Percentiles rank a stretch among this genome's conserved stretches.
These are phyloP conservation scores for Euphorbia peplus DNA, from an alignment of 345 rosid genomes.

Conservation along the genomic window DNA sequence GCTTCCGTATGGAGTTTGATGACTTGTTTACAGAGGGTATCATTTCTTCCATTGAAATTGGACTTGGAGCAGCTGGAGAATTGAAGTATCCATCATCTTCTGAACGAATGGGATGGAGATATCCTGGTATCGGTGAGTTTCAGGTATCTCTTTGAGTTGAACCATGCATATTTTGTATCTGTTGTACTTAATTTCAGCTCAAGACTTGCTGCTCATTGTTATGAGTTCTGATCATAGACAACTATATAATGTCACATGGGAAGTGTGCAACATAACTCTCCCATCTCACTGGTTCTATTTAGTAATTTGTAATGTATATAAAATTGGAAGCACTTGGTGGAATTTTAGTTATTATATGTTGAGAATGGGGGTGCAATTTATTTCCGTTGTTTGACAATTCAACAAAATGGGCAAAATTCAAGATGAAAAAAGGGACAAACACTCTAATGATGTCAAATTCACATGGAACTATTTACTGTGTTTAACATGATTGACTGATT, in stretches of 20 bases:
- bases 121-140: slow-evolving; percentile 97
- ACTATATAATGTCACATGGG: background rate
- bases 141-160: slow-evolving; percentile 62
- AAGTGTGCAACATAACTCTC: background rate
- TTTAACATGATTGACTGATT: too few relatives aligned
- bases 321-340: slow-evolving; percentile 1
- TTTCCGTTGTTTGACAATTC: too few relatives aligned
- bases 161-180: background rate
- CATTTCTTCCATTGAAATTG: slow-evolving; percentile 75
- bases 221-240: background rate
- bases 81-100: slow-evolving; percentile 82
- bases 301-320: background rate
- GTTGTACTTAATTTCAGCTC: background rate
- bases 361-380: too few relatives aligned
- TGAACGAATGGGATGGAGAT: slow-evolving; percentile 88
- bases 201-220: slow-evolving; percentile 5
- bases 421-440: too few relatives aligned
- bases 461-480: too few relatives aligned
- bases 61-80: slow-evolving; percentile 91
- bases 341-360: background rate
- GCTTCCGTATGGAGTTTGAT: slow-evolving; percentile 86
- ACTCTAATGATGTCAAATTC: too few relatives aligned
- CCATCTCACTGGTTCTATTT: background rate
- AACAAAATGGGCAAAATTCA: too few relatives aligned
- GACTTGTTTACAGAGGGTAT: slow-evolving; percentile 68